These are phyloP conservation scores for Madurella mycetomatis DNA, from an alignment of 2,329 filamentous ascomycete genomes.

Conservation along the genomic window DNA sequence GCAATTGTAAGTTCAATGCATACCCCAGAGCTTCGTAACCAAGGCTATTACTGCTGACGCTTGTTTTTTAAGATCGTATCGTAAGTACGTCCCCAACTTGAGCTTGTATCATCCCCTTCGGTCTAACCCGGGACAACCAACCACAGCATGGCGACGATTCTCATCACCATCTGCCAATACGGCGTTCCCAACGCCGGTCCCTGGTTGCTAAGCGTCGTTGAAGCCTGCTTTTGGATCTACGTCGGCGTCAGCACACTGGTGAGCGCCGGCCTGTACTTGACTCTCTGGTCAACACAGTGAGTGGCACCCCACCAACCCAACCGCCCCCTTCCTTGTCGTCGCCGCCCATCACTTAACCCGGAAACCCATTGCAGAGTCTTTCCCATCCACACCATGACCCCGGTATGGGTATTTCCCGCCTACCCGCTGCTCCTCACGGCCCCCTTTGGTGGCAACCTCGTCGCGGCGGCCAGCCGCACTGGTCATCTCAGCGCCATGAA, in stretches of 20 bases:
- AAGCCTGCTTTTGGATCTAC: slow-evolving; percentile 72
- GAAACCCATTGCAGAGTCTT: slow-evolving; percentile 37
- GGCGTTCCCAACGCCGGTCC: slow-evolving; percentile 57
- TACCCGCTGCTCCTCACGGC: slow-evolving; percentile 76
- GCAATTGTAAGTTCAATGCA: slow-evolving; percentile 48
- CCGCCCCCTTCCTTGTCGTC: background rate
- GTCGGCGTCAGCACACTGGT: slow-evolving; percentile 61
- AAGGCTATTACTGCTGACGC: slow-evolving; percentile 13
- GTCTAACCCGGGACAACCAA: background rate
- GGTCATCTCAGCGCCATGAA: slow-evolving; percentile 33
- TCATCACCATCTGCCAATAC: slow-evolving; percentile 76
- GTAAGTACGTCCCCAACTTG: slow-evolving; percentile 25
- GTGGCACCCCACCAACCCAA: slow-evolving; percentile 21
- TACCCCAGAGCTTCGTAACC: background rate
- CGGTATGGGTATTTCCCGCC: slow-evolving; percentile 82
- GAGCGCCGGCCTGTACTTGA: slow-evolving; percentile 68
- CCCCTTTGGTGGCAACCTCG: slow-evolving; percentile 61
- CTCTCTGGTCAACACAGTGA: slow-evolving; percentile 61
- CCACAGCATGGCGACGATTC: slow-evolving; percentile 58
- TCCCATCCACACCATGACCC: slow-evolving; percentile 78
- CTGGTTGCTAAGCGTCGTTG: slow-evolving; percentile 59
- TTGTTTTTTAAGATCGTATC: slow-evolving; percentile 37
- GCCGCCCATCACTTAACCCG: background rate
- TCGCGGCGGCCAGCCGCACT: slow-evolving; percentile 36
- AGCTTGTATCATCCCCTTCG: background rate